Evolutionary conservation across 441 rosid genomes (phyloP).

Genomic region (Mallotus japonicus): DNA sequence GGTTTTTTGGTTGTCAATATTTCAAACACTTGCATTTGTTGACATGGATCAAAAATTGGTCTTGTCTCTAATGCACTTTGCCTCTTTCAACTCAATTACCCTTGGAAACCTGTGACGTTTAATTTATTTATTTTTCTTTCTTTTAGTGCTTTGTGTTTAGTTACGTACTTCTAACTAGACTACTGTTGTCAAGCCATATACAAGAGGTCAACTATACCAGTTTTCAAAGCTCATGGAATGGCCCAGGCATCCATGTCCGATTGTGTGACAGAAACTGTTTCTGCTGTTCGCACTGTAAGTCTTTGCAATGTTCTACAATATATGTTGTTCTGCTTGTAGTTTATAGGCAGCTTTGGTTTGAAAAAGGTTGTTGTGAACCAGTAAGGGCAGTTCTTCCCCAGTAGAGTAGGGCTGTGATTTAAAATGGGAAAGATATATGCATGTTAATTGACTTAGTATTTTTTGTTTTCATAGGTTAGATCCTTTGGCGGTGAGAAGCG

Average conservation of each 20-base stretch:
- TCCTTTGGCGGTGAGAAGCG: conserved; percentile 93
- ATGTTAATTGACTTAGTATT: conserved; percentile 18
- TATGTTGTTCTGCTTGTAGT: background rate
- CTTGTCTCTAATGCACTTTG: conserved; percentile 8
- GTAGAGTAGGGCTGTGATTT: conserved; percentile 7
- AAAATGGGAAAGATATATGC: conserved; percentile 1
- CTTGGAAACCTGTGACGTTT: background rate
- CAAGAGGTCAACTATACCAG: conserved; percentile 83
- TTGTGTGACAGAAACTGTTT: conserved; percentile 88
- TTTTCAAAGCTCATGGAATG: conserved; percentile 78
- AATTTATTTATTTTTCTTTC: background rate
- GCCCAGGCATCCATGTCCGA: conserved; percentile 92
- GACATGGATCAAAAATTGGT: background rate
- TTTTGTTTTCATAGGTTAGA: conserved; percentile 61
- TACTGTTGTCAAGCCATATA: conserved; percentile 53
- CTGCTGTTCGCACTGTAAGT: conserved; percentile 92
- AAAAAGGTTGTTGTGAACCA: background rate
- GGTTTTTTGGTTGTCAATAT: background rate
- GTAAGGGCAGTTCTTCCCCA: conserved; percentile 13
- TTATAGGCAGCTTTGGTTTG: background rate
- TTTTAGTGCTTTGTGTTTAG: conserved; percentile 18
- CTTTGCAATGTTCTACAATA: conserved; percentile 16
- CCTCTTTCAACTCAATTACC: conserved; percentile 9
- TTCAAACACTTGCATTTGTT: conserved; percentile 6
- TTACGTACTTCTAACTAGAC: conserved; percentile 34